Conservation (phyloP, 2,329 filamentous ascomycete genomes). For the Phyllosticta capitalensis region DNA sequence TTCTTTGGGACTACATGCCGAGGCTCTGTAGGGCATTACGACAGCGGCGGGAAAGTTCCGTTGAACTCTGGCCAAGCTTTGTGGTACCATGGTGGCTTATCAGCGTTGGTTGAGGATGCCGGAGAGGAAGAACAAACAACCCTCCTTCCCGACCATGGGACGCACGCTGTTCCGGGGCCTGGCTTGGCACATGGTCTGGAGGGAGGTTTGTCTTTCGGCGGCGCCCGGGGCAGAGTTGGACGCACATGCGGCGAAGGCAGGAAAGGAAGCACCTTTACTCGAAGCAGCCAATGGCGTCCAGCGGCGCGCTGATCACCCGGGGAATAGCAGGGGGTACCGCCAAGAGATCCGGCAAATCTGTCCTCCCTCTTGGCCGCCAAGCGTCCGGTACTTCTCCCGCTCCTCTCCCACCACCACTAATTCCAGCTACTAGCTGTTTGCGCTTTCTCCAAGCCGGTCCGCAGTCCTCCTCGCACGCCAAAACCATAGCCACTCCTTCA, state of each 20-base stretch:
- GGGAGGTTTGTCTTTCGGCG: too few relatives aligned
- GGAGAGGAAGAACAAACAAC: background rate
- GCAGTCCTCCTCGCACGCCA: background rate
- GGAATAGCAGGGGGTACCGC: slow-evolving; percentile 4
- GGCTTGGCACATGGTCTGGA: too few relatives aligned
- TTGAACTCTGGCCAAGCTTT: background rate
- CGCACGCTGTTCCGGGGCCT: background rate
- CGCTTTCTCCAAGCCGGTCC: background rate
- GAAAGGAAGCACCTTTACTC: background rate
- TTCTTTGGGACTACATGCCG: background rate
- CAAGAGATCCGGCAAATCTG: slow-evolving; percentile 5
- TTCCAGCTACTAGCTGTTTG: background rate
- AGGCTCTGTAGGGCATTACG: background rate
- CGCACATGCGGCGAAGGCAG: background rate
- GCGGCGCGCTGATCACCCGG: slow-evolving; percentile 6
- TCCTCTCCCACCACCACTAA: background rate
- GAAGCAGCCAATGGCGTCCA: background rate
- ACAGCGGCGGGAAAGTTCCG: background rate
- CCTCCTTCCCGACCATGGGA: background rate
- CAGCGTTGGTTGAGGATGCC: background rate
- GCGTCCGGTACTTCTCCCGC: slow-evolving; percentile 2
- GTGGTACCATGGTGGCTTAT: background rate
- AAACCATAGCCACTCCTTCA: background rate
- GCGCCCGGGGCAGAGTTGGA: too few relatives aligned
- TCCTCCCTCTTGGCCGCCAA: slow-evolving; percentile 5